These are phyloP conservation scores for Lepidium aucheri DNA, from an alignment of 345 rosid genomes.

Conservation along the genomic window DNA sequence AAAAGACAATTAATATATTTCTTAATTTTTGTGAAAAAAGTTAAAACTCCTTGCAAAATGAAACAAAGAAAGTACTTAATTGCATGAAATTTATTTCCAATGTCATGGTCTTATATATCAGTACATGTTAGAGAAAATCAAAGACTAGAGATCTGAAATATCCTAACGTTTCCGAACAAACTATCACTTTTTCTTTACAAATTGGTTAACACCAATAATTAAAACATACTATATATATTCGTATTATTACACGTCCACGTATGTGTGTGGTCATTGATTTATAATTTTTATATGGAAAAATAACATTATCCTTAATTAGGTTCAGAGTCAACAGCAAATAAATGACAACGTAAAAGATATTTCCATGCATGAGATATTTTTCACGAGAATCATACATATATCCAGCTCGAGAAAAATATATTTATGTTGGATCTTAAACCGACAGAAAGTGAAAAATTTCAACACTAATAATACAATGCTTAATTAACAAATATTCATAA, in stretches of 20 bases:
- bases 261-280: not conserved
- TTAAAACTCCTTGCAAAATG: too few relatives aligned
- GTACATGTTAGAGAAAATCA: constrained; percentile 4
- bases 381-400: not conserved
- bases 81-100: not conserved
- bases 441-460: not conserved
- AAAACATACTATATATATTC: too few relatives aligned
- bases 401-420: constrained; percentile 3
- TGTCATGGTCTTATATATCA: not conserved
- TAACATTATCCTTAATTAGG: constrained; percentile 21
- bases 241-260: not conserved
- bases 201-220: not conserved
- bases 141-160: constrained; percentile 9
- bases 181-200: constrained; percentile 11
- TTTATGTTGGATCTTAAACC: constrained; percentile 10
- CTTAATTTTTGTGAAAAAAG: too few relatives aligned
- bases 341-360: constrained; percentile 21
- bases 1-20: too few relatives aligned
- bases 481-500: constrained; percentile 1
- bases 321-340: constrained; percentile 2
- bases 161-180: constrained; percentile 17
- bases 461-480: not conserved
- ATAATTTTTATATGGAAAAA: not conserved
- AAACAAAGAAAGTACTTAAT: too few relatives aligned
- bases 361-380: constrained; percentile 22